Evolutionary conservation across 345 rosid species (phyloP), one percentile per base, ranked within the genome.

Genomic region (Psidium guajava): DNA sequence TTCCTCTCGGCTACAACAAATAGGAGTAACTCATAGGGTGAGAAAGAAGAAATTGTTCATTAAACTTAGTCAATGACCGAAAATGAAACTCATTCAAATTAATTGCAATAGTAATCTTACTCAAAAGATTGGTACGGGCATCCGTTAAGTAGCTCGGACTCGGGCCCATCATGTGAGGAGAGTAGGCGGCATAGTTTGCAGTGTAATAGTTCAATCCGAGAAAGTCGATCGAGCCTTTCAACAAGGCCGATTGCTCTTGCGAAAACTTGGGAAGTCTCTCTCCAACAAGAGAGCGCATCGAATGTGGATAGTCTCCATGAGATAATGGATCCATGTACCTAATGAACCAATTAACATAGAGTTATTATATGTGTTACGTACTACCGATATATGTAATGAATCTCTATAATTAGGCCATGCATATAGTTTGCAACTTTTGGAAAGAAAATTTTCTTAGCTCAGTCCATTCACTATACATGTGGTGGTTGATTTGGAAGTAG

Each of bases 301-400:
- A 82, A 11, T 47, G 86, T 25, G 94, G 94, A 77, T 92, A 90
- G 14, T 90, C 85, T 10, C 94, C 93, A 28, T n/a, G 59, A 28
- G 69, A 81, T 32, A 92, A n/a, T 42, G 93, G 94, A 16, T 91
- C 89, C 88, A 91, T 54, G 50, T 51, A 89, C 94, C 94, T 92
- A 82, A 53, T 80, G 40, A 21, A 12, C 44, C 51, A 18, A 27
- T 32, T 15, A 14, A 54, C 28, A 53, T 0, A 27, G 22, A 28
- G 15, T 81, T 12, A 81, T 5, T 24, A 9, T 25, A 3, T 49
- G 6, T 15, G 32, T 49, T 49, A 25, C 54, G 4, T 77, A 11
- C 82, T 6, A 44, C 11, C 1, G 54, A 47, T n/a, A 28, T 8
- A 24, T 24, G 9, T 24, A 24, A 47, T 5, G 27, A 44, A 5